Evolutionary conservation across 345 rosid genomes (phyloP).

Genomic region (Streptanthus diversifolius): DNA sequence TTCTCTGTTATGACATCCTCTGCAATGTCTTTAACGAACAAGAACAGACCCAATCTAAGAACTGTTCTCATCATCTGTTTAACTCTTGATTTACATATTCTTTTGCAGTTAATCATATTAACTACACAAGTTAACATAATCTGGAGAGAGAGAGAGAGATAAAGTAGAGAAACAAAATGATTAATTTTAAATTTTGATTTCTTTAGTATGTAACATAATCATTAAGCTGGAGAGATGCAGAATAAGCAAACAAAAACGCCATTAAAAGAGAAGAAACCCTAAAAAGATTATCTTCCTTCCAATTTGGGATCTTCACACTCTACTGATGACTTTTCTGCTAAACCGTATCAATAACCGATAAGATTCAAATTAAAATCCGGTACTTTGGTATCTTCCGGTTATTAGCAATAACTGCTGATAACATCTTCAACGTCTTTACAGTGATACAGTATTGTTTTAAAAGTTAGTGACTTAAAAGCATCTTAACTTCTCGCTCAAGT

Average conservation of each 20-base stretch:
- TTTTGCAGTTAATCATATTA: slow-evolving; percentile 40
- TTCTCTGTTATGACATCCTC: slow-evolving; percentile 39
- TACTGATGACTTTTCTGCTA: neutral
- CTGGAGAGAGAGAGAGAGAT: too few relatives aligned
- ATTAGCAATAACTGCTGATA: neutral
- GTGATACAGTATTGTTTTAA: too few relatives aligned
- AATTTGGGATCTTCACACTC: neutral
- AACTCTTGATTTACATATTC: slow-evolving; percentile 6
- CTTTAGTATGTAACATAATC: slow-evolving; percentile 51
- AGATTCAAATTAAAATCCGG: neutral
- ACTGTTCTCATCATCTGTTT: slow-evolving; percentile 33
- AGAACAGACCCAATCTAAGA: slow-evolving; percentile 39
- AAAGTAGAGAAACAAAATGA: too few relatives aligned
- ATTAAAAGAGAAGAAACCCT: slow-evolving; percentile 49
- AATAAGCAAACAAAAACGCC: slow-evolving; percentile 67
- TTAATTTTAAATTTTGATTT: too few relatives aligned
- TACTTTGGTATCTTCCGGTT: slow-evolving; percentile 10
- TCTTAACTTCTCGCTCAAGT: too few relatives aligned
- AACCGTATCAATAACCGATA: neutral
- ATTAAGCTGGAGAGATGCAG: slow-evolving; percentile 79
- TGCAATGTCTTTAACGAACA: slow-evolving; percentile 53
- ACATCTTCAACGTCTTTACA: too few relatives aligned
- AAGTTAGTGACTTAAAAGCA: too few relatives aligned
- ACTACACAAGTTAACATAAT: too few relatives aligned
- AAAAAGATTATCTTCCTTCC: slow-evolving; percentile 23